Evolutionary conservation across 2,329 filamentous ascomycete species (phyloP).

Genomic region (Cylindrodendrum hubeiense): DNA sequence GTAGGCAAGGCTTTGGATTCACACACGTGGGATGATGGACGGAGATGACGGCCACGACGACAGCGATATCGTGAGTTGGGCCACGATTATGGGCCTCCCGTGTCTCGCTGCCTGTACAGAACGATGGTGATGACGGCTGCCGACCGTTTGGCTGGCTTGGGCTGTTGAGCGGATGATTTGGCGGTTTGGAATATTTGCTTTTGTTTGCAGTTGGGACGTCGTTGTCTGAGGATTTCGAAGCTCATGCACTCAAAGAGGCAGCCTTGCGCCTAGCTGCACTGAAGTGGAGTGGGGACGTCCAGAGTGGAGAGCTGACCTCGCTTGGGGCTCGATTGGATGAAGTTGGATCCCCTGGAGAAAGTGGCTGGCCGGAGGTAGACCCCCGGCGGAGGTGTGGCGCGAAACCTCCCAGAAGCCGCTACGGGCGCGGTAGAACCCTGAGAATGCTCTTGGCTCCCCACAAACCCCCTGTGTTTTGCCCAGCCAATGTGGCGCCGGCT

Average conservation of each 20-base stretch:
- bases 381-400: conserved; percentile 14
- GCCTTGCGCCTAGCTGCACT: conserved; percentile 21
- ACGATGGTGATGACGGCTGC: not conserved
- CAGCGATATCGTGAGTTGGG: not conserved
- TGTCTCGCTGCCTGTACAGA: not conserved
- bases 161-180: not conserved
- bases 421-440: conserved; percentile 14
- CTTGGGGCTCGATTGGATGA: not conserved
- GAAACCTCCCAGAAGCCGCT: not conserved
- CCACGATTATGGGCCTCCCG: not conserved
- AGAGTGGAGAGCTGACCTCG: conserved; percentile 12
- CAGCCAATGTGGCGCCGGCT: conserved; percentile 41
- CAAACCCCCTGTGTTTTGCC: not conserved
- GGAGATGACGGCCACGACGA: not conserved
- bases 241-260: conserved; percentile 19
- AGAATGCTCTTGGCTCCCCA: conserved; percentile 2
- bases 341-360: too few species aligned
- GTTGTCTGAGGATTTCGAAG: conserved; percentile 23
- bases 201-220: conserved; percentile 16
- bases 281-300: conserved; percentile 18
- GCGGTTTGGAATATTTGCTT: conserved; percentile 1
- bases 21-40: conserved; percentile 10
- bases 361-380: conserved; percentile 23
- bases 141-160: not conserved
- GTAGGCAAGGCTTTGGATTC: conserved; percentile 13